Conservation (phyloP, 495 filamentous ascomycete species). For the Platismatia glauca region DNA sequence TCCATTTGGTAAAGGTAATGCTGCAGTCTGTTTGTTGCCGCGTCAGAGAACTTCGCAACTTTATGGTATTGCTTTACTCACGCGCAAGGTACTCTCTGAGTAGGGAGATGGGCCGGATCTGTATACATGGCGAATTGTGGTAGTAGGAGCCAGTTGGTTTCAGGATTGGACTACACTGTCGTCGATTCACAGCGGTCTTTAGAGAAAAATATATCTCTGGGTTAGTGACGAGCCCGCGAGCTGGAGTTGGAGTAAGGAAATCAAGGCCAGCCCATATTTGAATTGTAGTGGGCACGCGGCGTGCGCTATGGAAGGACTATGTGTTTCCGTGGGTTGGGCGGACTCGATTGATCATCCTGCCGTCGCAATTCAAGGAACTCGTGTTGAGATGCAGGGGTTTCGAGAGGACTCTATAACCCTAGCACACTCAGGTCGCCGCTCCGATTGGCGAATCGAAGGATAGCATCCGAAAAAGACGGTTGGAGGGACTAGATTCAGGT, state of each 20-base stretch:
- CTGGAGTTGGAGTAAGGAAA: neutral
- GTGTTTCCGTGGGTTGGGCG: neutral
- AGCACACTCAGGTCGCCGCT: neutral
- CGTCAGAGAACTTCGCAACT: neutral
- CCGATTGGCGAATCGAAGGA: neutral
- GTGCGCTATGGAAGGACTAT: neutral
- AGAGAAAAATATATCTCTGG: neutral
- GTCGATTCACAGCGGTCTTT: too few relatives aligned
- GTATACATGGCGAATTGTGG: neutral
- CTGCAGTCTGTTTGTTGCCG: neutral
- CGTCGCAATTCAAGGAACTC: neutral
- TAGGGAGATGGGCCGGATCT: neutral
- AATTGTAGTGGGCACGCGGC: neutral
- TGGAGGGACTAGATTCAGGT: neutral
- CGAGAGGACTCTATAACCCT: neutral
- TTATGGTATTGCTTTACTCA: neutral
- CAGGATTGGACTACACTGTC: neutral
- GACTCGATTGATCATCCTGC: neutral
- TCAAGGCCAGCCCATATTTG: neutral
- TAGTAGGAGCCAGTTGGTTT: neutral
- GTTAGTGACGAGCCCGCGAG: neutral
- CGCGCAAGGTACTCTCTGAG: constrained; percentile 1
- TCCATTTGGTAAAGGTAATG: neutral
- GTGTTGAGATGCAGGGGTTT: neutral
- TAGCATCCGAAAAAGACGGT: neutral